A percentile compares a stretch with the other conserved stretches of the same genome.
Evolutionary conservation across 2,329 filamentous ascomycete species (phyloP).

Genomic region (Leptographium radiaticola): DNA sequence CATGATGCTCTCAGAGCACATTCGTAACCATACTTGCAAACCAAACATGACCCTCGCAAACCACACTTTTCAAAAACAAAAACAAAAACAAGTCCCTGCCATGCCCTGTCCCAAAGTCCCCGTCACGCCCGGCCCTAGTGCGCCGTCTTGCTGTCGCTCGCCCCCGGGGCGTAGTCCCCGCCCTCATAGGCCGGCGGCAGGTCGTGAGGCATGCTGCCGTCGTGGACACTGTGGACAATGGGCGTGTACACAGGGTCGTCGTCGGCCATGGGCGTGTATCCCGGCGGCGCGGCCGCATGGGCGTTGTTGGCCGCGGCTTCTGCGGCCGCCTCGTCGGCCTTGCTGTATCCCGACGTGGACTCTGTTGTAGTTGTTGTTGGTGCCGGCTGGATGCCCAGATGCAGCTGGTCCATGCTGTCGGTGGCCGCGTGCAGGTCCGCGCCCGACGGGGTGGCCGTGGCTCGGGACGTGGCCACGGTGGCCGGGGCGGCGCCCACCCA

Average conservation of each 20-base stretch:
- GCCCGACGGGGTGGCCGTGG: background rate
- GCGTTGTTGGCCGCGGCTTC: slow-evolving; percentile 13
- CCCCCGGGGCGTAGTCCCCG: slow-evolving; percentile 9
- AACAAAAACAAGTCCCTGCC: too few relatives aligned
- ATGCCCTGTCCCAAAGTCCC: too few relatives aligned
- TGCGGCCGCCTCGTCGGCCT: slow-evolving; percentile 9
- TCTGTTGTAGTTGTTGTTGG: background rate
- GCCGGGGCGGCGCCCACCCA: slow-evolving; percentile 5
- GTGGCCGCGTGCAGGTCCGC: background rate
- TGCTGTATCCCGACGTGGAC: background rate
- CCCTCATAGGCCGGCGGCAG: slow-evolving; percentile 19
- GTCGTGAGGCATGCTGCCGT: slow-evolving; percentile 8
- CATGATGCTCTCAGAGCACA: too few relatives aligned
- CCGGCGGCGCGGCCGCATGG: slow-evolving; percentile 12
- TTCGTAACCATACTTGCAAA: too few relatives aligned
- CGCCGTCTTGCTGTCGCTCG: slow-evolving; percentile 14
- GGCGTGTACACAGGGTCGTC: too few relatives aligned
- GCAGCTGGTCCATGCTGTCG: background rate
- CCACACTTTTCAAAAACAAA: too few relatives aligned
- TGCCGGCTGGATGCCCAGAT: background rate
- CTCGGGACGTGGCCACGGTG: too few relatives aligned
- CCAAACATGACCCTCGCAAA: too few relatives aligned
- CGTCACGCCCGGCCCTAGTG: slow-evolving; percentile 1
- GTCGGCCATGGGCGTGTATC: slow-evolving; percentile 11
- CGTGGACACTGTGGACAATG: background rate